These are phyloP conservation scores for Eutypa lata DNA, from an alignment of 2,329 filamentous ascomycete species.

Conservation along the genomic window DNA sequence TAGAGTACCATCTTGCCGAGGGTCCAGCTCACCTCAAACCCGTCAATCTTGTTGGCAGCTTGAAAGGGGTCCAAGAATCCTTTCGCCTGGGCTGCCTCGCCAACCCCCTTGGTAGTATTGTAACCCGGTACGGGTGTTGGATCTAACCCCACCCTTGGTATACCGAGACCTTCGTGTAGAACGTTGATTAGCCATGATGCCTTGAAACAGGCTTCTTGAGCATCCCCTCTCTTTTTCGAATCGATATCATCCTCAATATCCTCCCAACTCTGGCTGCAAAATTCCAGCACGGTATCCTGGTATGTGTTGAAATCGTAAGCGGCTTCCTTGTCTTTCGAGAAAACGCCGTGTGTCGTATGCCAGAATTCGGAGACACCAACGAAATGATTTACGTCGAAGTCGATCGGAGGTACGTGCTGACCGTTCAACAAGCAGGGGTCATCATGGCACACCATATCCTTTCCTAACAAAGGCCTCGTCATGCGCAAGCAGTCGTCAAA, in stretches of 20 bases:
- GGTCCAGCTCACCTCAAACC: conserved; percentile 94
- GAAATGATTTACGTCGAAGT: conserved; percentile 97
- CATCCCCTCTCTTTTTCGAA: conserved; percentile 69
- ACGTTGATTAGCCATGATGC: conserved; percentile 97
- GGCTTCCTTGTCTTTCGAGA: conserved; percentile 70
- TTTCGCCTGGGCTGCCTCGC: conserved; percentile 67
- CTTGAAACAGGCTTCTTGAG: conserved; percentile 92
- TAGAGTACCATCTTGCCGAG: conserved; percentile 95
- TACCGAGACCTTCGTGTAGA: conserved; percentile 90
- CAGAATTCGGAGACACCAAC: conserved; percentile 97
- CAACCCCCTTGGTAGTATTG: conserved; percentile 70
- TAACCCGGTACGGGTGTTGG: conserved; percentile 47
- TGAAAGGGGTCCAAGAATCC: conserved; percentile 84
- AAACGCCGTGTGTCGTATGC: conserved; percentile 96
- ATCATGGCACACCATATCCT: conserved; percentile 80
- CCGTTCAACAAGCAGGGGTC: conserved; percentile 87
- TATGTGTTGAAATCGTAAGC: conserved; percentile 90
- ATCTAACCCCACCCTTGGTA: conserved; percentile 82
- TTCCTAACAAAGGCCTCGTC: conserved; percentile 84
- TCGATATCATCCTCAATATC: conserved; percentile 66
- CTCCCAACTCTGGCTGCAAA: conserved; percentile 81
- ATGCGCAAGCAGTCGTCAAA: conserved; percentile 81
- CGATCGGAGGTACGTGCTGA: conserved; percentile 88
- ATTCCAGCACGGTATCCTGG: conserved; percentile 77
- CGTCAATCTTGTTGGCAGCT: conserved; percentile 87